Evolutionary conservation across 2,329 filamentous ascomycete genomes (phyloP), one percentile per base, ranked within the genome.

Genomic region (Fusarium sp.): DNA sequence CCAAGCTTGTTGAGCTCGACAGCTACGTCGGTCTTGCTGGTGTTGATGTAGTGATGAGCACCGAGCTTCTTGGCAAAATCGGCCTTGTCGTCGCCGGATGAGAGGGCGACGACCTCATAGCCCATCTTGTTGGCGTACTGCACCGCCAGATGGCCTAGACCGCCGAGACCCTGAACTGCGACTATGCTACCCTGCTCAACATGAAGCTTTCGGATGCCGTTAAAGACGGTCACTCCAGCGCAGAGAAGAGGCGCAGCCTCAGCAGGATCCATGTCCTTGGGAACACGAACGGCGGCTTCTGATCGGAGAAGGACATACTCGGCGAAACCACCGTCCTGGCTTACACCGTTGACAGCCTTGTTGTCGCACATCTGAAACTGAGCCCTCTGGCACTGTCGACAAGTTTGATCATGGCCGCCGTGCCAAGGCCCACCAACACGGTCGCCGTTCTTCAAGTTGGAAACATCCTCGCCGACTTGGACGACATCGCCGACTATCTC

Each of bases 51-150:
- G 68, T 79, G 74, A 60, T 74, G 71, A 4, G 78, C 79, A 3
- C 79, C 79, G 6, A 81, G 73, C 50, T 76, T 52, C 54, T 68
- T 73, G 0, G 90, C 89, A 68, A 93, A 90, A 0, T 86, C 82
- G 57, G 82, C 83, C 80, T 94, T 94, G 65, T 79, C 80, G 57
- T 85, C 82, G 9, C 86, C 85, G 0, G 85, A 84, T 9, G 85
- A 89, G 46, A 93, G 80, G 0, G 88, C 91, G 2, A 86, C 85
- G 6, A 91, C 85, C 54, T 85, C 82, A 74, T 89, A 93, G 5
- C 91, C 91, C 89, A 93, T 92, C 75, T 87, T 87, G 45, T 79
- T 79, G 5, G 89, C 89, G 71, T 88, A 93, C 72, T 93, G 90
- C 27, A 93, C 86, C 0, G 89, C 91, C 27, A 94, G 73, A 73